Evolutionary conservation across 352 stramenopile species (phyloP).

Genomic region (Proteromonas lacertae): DNA sequence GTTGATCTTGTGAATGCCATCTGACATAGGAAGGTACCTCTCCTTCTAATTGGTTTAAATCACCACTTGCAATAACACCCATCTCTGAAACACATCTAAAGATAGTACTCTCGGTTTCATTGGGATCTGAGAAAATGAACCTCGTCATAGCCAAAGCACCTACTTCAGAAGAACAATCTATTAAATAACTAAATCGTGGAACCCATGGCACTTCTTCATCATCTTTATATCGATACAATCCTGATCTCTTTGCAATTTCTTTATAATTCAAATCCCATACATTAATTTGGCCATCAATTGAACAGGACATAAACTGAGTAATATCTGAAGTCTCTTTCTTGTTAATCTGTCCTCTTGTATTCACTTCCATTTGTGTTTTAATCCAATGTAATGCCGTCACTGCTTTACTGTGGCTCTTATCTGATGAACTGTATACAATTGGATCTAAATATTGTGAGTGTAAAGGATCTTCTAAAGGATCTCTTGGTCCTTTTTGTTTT

Average conservation of each 20-base stretch:
- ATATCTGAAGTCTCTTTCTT: constrained; percentile 15
- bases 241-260: constrained; percentile 5
- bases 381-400: constrained; percentile 51
- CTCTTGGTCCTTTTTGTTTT: constrained; percentile 4
- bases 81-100: constrained; percentile 1
- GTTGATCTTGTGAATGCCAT: constrained; percentile 47
- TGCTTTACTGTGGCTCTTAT: constrained; percentile 33
- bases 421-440: constrained; percentile 16
- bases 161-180: background rate
- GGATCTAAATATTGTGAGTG: too few species aligned
- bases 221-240: background rate
- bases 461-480: constrained; percentile 2
- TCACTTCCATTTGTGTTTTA: constrained; percentile 33
- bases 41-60: constrained; percentile 14
- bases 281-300: constrained; percentile 40
- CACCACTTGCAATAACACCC: constrained; percentile 5
- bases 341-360: constrained; percentile 36
- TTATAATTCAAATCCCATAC: constrained; percentile 64
- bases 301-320: constrained; percentile 59
- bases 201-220: background rate
- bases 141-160: background rate
- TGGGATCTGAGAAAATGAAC: background rate
- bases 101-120: background rate
- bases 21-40: constrained; percentile 26
- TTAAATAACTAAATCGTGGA: background rate